A percentile compares a stretch with the other conserved stretches of the same genome.
Conservation (phyloP, 306 rosid genomes). For the Trifolium repens region DNA sequence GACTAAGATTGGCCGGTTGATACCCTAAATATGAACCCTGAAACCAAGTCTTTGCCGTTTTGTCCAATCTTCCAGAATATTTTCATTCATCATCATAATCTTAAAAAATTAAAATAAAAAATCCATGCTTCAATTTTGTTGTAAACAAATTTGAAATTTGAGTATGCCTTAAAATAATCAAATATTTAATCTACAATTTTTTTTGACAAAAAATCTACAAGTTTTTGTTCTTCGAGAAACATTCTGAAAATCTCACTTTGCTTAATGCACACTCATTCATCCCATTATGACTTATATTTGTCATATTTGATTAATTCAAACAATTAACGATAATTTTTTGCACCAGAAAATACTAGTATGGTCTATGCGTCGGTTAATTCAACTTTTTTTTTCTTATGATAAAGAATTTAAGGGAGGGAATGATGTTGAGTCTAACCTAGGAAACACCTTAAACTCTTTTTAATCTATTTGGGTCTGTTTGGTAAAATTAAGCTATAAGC, state of each 20-base stretch:
- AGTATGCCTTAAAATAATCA: neutral
- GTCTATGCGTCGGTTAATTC: no score
- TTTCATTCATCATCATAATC: neutral
- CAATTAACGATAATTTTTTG: no score
- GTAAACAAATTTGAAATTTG: neutral
- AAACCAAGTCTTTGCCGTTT: conserved; percentile 6
- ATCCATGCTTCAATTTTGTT: neutral
- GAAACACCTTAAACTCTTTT: no score
- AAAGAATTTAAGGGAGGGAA: no score
- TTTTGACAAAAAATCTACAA: neutral
- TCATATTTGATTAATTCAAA: no score
- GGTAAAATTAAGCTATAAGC: no score
- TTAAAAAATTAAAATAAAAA: neutral
- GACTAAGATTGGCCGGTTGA: neutral
- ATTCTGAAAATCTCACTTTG: no score
- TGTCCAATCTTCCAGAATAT: conserved; percentile 12
- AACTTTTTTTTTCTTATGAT: no score
- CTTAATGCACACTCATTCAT: neutral
- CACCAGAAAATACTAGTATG: no score
- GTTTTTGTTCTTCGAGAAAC: neutral
- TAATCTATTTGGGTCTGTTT: no score
- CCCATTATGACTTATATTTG: neutral
- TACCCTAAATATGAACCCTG: neutral
- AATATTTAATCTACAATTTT: neutral
- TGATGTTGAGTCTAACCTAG: no score